Evolutionary conservation across 805 yeast species (phyloP), one percentile per base, ranked within the genome.

Genomic region (Spathaspora gorwiae): DNA sequence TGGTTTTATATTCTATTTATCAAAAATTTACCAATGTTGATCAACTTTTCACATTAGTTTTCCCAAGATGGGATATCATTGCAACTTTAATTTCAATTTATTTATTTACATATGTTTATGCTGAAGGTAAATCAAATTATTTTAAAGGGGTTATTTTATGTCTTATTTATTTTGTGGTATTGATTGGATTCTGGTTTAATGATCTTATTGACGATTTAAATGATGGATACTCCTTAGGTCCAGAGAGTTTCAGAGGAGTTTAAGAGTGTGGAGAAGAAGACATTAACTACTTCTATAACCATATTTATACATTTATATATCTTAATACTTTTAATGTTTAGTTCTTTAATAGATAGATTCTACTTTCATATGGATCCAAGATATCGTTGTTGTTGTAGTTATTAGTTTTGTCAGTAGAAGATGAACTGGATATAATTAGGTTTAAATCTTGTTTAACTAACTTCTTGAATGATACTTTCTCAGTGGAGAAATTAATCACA

Each of bases 71-170:
- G 98, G 99, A 94, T 63, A 76, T 92, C 42, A 78, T 90, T 53
- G 95, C 95, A 1, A 80, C 88, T 9, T 75, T 90, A 47, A 79
- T 87, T 31, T 84, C 96, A 46, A 94, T 92, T 46, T 88, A 89
- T 49, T 69, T 94, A 64, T 92, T 89, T 72, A 87, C 96, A 1
- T 92, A 94, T 64, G 80, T 94, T 46, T 94, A 94, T 62, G 96
- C 97, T 0, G 99, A 94, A 61, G 99, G 99, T 2, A 90, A 90
- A 60, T 85, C 95, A 29, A 94, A 94, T 61, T 94, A 94, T 62
- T 92, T 94, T 76, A 94, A 94, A 64, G 98, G 99, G 1, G 83
- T 90, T 12, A 88, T 94, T 53, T 69, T 92, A 60, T 80, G 92
- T 10, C 75, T 94, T 51, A 75, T 87, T 30, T 92, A 92, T 60